Percentiles rank a stretch among this genome's conserved stretches.
phyloP scores from a whole-genome alignment of 768 basidiomycete species.

The Tulasnella calospora region DNA sequence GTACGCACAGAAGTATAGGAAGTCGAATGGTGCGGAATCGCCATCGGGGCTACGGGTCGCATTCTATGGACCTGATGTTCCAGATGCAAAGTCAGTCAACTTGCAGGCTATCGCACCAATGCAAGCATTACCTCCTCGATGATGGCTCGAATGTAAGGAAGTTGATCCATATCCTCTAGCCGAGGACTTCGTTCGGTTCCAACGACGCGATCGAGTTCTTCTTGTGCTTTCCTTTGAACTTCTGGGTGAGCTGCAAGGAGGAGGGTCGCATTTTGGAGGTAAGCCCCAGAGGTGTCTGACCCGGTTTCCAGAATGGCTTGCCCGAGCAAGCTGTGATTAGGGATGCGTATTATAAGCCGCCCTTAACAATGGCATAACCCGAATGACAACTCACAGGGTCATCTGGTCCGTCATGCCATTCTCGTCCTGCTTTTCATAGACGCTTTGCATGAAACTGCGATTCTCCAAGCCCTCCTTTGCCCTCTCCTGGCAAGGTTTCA shows the following conservation, averaged over 20 bases:
- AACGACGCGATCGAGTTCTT: constrained; percentile 48
- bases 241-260: constrained; percentile 37
- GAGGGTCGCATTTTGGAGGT: constrained; percentile 18
- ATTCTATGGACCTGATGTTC: constrained; percentile 8
- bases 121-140: constrained; percentile 42
- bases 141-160: constrained; percentile 50
- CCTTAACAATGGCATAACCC: not conserved
- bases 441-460: constrained; percentile 10
- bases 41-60: constrained; percentile 43
- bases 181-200: constrained; percentile 40
- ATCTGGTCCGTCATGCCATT: constrained; percentile 7
- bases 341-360: not conserved
- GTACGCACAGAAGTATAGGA: not conserved
- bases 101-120: not conserved
- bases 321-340: not conserved
- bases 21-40: constrained; percentile 31
- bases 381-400: not conserved
- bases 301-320: constrained; percentile 21
- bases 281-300: not conserved
- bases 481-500: constrained; percentile 18
- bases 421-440: constrained; percentile 9
- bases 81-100: not conserved
- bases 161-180: constrained; percentile 41
- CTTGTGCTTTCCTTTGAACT: constrained; percentile 50
- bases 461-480: constrained; percentile 3